A percentile compares a stretch with the other conserved stretches of the same genome.
phyloP scores from a whole-genome alignment of 257 asterid genomes.

The Solanum boliviense region DNA sequence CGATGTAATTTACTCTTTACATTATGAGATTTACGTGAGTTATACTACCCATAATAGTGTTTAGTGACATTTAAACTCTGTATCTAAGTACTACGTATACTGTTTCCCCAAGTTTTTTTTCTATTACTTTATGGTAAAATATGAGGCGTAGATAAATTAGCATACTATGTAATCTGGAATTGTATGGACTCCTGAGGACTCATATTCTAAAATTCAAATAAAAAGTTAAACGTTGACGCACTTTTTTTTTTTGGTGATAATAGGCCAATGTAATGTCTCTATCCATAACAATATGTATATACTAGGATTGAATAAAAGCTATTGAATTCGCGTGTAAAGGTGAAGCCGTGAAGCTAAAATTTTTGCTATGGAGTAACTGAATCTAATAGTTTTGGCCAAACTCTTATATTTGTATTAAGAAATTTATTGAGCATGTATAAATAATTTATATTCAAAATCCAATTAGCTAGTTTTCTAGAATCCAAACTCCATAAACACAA shows the following conservation, averaged over 20 bases:
- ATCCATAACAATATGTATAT: no score
- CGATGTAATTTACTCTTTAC: no score
- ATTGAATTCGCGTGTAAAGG: neutral
- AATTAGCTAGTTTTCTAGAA: neutral
- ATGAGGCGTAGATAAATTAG: neutral
- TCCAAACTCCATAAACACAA: neutral
- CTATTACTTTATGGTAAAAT: no score
- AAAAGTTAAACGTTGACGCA: no score
- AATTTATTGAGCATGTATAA: no score
- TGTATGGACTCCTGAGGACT: neutral
- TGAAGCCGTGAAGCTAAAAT: neutral
- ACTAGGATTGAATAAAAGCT: no score
- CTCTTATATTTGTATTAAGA: neutral
- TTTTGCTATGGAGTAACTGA: neutral
- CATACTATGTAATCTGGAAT: neutral
- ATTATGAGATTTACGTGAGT: no score
- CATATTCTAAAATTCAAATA: neutral
- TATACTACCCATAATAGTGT: neutral
- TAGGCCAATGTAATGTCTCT: no score
- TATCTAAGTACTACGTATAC: neutral
- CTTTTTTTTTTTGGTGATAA: no score
- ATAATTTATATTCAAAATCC: neutral
- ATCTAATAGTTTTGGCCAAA: no score
- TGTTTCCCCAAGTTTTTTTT: neutral
- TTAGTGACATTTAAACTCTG: neutral